These are phyloP conservation scores for Ophiostoma sp. DNA, from an alignment of 2,329 filamentous ascomycete species.

Conservation along the genomic window DNA sequence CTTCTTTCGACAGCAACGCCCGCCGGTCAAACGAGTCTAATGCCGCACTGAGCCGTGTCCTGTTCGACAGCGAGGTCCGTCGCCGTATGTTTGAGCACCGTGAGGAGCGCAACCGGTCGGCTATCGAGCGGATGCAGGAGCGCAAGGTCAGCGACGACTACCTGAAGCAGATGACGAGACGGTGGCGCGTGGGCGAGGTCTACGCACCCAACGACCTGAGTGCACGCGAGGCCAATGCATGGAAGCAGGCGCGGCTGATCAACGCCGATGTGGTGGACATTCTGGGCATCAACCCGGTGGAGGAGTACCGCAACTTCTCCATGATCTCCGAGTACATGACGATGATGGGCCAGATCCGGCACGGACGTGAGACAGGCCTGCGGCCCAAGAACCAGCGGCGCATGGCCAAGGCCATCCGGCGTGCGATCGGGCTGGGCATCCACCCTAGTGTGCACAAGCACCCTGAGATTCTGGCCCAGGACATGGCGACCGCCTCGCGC, in stretches of 20 bases:
- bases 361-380: constrained; percentile 68
- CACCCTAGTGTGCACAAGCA: constrained; percentile 89
- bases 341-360: constrained; percentile 76
- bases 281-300: constrained; percentile 70
- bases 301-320: constrained; percentile 91
- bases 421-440: constrained; percentile 81
- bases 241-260: constrained; percentile 53
- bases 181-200: constrained; percentile 73
- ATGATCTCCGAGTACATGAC: constrained; percentile 87
- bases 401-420: constrained; percentile 85
- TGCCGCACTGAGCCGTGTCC: constrained; percentile 23
- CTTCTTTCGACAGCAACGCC: neutral
- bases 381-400: constrained; percentile 86
- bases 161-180: constrained; percentile 59
- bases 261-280: constrained; percentile 70
- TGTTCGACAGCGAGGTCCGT: constrained; percentile 24
- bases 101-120: constrained; percentile 29
- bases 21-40: constrained; percentile 10
- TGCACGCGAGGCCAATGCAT: constrained; percentile 73
- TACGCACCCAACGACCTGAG: constrained; percentile 87
- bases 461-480: constrained; percentile 60
- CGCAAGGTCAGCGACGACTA: constrained; percentile 47
- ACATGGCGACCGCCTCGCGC: constrained; percentile 27
- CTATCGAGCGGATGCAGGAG: constrained; percentile 37
- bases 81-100: constrained; percentile 20